A percentile compares a stretch with the other conserved stretches of the same genome.
Conservation (phyloP, 2,329 filamentous ascomycete genomes). For the Pseudogymnoascus sp. region DNA sequence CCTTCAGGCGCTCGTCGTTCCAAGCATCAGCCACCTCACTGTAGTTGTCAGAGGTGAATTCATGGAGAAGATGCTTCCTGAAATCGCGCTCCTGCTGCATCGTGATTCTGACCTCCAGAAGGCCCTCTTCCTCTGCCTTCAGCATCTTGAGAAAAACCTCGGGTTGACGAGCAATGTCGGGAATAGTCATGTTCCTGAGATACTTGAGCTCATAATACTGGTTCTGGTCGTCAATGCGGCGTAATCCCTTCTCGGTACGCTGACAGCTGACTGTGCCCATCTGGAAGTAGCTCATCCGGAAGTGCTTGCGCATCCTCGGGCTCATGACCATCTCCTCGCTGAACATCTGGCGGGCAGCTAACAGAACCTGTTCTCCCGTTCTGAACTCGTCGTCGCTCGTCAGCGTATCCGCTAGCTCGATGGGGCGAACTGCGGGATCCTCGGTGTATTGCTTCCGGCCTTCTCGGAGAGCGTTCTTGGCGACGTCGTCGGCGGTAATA, state of each 20-base stretch:
- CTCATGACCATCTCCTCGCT: constrained; percentile 83
- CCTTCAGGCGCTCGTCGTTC: constrained; percentile 80
- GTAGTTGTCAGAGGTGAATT: constrained; percentile 91
- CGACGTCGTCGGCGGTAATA: constrained; percentile 80
- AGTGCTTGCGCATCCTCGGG: constrained; percentile 80
- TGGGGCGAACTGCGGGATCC: constrained; percentile 69
- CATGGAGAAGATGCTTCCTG: constrained; percentile 64
- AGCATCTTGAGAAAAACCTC: constrained; percentile 96
- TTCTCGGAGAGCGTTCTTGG: constrained; percentile 72
- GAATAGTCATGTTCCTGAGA: constrained; percentile 77
- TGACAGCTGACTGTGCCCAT: constrained; percentile 78
- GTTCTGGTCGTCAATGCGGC: constrained; percentile 88
- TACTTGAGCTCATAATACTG: constrained; percentile 99
- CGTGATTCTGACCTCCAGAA: constrained; percentile 75
- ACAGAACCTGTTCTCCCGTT: constrained; percentile 67
- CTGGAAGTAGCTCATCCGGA: constrained; percentile 75
- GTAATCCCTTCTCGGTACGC: constrained; percentile 87
- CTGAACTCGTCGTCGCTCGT: constrained; percentile 62
- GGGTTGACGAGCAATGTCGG: constrained; percentile 71
- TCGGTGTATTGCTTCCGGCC: constrained; percentile 77
- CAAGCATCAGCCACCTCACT: constrained; percentile 92
- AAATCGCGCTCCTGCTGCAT: constrained; percentile 71
- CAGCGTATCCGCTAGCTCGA: constrained; percentile 78
- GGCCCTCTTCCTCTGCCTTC: constrained; percentile 87
- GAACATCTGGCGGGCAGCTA: constrained; percentile 77